Conservation (phyloP, 192 early-diverging fungal species). For the Podila epigama region DNA sequence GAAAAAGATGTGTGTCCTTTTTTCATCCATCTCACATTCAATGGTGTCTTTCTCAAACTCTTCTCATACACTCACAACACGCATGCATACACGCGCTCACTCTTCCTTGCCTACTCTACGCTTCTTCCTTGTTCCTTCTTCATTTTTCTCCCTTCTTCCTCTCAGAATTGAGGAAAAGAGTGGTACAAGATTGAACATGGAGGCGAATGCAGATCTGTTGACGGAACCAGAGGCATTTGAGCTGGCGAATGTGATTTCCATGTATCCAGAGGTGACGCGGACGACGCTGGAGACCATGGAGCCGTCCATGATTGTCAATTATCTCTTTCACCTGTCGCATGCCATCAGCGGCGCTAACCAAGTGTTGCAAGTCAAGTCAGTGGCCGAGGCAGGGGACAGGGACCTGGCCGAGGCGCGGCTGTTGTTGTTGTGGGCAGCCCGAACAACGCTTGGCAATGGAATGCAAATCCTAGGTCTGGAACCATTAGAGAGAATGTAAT, state of each 20-base stretch:
- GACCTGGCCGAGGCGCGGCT: constrained; percentile 80
- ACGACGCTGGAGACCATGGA: constrained; percentile 68
- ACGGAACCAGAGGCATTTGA: constrained; percentile 72
- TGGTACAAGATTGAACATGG: constrained; percentile 50
- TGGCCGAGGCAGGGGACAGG: constrained; percentile 37
- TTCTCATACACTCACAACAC: too few species aligned
- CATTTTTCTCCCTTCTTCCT: not conserved
- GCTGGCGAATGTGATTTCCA: constrained; percentile 75
- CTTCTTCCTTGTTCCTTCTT: not conserved
- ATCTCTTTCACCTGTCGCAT: constrained; percentile 78
- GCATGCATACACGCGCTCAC: too few species aligned
- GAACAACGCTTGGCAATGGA: constrained; percentile 83
- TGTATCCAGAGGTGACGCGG: constrained; percentile 82
- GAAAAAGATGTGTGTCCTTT: not conserved
- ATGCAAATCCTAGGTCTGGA: constrained; percentile 76
- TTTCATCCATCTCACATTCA: not conserved
- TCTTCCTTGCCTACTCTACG: not conserved
- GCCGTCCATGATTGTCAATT: constrained; percentile 82
- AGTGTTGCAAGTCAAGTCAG: constrained; percentile 70
- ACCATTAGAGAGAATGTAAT: constrained; percentile 87
- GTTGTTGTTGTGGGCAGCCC: constrained; percentile 77
- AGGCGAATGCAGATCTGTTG: constrained; percentile 69
- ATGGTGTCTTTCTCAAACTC: too few species aligned
- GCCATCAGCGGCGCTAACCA: constrained; percentile 72
- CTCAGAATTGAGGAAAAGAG: constrained; percentile 78